Base-by-base conservation (phyloP, 2,329 filamentous ascomycete genomes). In the Epichloe amarillans region DNA sequence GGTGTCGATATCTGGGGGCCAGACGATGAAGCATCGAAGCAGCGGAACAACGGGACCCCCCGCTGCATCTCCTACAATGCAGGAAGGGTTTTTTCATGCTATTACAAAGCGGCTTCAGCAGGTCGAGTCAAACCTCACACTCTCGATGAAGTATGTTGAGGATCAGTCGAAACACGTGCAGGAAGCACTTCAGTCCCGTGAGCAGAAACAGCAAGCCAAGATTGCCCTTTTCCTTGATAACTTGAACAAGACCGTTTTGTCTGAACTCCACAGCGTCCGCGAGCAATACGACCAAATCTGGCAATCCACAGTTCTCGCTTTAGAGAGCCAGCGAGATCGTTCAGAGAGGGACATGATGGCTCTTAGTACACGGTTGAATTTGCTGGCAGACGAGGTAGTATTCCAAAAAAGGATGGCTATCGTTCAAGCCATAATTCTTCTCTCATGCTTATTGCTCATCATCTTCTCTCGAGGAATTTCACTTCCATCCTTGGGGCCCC, bases 31-130 rank as follows among this genome's bases (percentile, higher is more conserved):
- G 52, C 55, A 60, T 36, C 61, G 65, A 45, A 61, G 53, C 17
- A 61, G 56, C 23, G 60, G 58, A n/a, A 61, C 64, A 1, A 48
- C 54, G 6, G 57, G 57, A 8, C 58, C 62, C 5, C 50, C 63
- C 3, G 47, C 59, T 3, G 61, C 64, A 30, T 79, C 82, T 1
- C 90, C 91, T 2, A 89, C 90, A 0, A 93, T 94, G 1, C 93
- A 98, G 66, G 93, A 98, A 64, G 93, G 87, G 87, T 97, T 98
- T 68, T 98, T 96, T 76, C 97, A 97, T 65, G 88, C 89, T 4
- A 84, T 97, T 8, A 88, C 90, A 55, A 97, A 97, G 66, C 86
- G 93, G 1, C 76, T 98, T 4, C 87, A 91, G 56, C 83, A 90
- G 59, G 81, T 97, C 7, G 93, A 98, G 66, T 80, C 87, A 15